phyloP scores from a whole-genome alignment of 768 basidiomycete genomes.

The Lactifluus pinguis region DNA sequence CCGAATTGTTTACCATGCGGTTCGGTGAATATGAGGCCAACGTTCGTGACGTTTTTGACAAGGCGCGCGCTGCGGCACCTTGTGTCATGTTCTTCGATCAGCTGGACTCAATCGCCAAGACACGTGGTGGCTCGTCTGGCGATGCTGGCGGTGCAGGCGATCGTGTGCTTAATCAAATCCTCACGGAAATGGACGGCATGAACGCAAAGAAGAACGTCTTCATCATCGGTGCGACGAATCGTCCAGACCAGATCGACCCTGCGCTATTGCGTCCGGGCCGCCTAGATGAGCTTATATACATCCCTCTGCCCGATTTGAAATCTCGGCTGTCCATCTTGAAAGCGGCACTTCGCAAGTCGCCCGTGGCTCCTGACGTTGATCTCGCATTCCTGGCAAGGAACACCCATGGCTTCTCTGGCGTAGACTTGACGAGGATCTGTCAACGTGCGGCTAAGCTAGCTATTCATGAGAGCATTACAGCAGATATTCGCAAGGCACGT shows the following conservation, averaged over 20 bases:
- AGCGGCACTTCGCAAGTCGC: slow-evolving; percentile 88
- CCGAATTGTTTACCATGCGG: slow-evolving; percentile 99
- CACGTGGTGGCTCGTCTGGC: slow-evolving; percentile 76
- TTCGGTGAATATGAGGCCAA: slow-evolving; percentile 99
- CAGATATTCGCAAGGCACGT: slow-evolving; percentile 72
- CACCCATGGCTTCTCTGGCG: slow-evolving; percentile 98
- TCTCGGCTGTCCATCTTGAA: slow-evolving; percentile 88
- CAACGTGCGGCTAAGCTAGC: slow-evolving; percentile 96
- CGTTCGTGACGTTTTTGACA: slow-evolving; percentile 99
- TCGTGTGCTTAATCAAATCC: slow-evolving; percentile 93
- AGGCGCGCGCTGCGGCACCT: slow-evolving; percentile 96
- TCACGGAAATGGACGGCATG: slow-evolving; percentile 99
- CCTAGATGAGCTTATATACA: slow-evolving; percentile 98
- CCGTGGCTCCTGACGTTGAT: slow-evolving; percentile 75
- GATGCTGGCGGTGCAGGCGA: slow-evolving; percentile 97
- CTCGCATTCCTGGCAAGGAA: slow-evolving; percentile 79
- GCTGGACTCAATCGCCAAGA: slow-evolving; percentile 96
- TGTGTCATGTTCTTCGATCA: slow-evolving; percentile 99
- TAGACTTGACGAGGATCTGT: slow-evolving; percentile 98
- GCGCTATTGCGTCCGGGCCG: slow-evolving; percentile 94
- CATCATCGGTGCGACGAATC: slow-evolving; percentile 94
- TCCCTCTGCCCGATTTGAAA: slow-evolving; percentile 91
- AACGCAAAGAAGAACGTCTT: slow-evolving; percentile 99
- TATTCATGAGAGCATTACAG: slow-evolving; percentile 89
- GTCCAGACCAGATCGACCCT: slow-evolving; percentile 92